phyloP scores from a whole-genome alignment of 148 eudicot species.

The Amaranthus palmeri region DNA sequence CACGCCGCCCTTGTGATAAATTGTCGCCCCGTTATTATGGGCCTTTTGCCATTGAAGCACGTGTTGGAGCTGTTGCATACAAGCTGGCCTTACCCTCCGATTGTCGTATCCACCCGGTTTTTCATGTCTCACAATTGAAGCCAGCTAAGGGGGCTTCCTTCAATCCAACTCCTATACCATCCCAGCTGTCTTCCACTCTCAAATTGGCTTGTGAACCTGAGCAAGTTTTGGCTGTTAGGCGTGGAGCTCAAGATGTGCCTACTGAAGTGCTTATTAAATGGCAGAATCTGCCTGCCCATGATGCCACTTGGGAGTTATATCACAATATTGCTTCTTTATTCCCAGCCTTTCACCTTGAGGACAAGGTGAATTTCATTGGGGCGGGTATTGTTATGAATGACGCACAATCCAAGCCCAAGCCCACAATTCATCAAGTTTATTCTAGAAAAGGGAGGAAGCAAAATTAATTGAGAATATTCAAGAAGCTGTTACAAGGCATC shows the following conservation, averaged over 20 bases:
- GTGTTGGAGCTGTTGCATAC: not conserved
- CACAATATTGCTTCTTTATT: too few relatives aligned
- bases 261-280: not conserved
- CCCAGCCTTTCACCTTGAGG: not conserved
- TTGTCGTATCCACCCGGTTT: not conserved
- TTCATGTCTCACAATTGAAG: not conserved
- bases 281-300: not conserved
- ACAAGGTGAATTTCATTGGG: not conserved
- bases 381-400: too few relatives aligned
- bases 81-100: not conserved
- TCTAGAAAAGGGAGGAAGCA: too few relatives aligned
- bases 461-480: too few relatives aligned
- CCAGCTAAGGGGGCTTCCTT: not conserved
- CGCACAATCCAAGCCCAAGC: too few relatives aligned
- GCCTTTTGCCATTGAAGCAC: not conserved
- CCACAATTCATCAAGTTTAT: too few relatives aligned
- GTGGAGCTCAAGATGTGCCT: too few relatives aligned
- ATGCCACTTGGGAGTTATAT: not conserved
- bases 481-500: too few relatives aligned
- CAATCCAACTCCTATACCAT: not conserved
- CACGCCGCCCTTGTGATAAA: not conserved
- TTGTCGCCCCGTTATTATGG: not conserved
- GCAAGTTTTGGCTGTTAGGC: not conserved
- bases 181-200: not conserved
- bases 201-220: not conserved